phyloP scores from a whole-genome alignment of 148 eudicot genomes.

The Camellia japonica region DNA sequence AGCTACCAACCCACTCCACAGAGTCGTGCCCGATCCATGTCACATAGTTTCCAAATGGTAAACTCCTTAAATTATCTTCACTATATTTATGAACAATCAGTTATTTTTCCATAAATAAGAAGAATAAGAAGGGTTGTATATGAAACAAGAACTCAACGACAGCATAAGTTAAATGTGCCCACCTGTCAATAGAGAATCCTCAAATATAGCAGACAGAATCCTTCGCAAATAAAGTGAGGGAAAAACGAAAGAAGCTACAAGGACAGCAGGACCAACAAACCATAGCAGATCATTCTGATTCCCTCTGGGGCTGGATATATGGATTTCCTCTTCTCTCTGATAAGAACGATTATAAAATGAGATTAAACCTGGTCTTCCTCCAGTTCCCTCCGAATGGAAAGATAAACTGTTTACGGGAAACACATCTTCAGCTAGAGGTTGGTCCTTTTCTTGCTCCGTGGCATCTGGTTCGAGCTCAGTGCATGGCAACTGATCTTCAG shows the following conservation, averaged over 20 bases:
- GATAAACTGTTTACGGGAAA: slow-evolving; percentile 22
- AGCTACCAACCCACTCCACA: neutral
- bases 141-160: neutral
- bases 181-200: slow-evolving; percentile 96
- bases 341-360: slow-evolving; percentile 49
- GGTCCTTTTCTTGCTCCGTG: slow-evolving; percentile 38
- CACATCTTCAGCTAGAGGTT: slow-evolving; percentile 25
- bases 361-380: slow-evolving; percentile 74
- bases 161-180: slow-evolving; percentile 13
- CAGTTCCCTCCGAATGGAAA: slow-evolving; percentile 34
- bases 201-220: slow-evolving; percentile 77
- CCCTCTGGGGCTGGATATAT: slow-evolving; percentile 22
- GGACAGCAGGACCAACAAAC: slow-evolving; percentile 83
- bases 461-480: slow-evolving; percentile 47
- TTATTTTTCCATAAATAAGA: too few relatives aligned
- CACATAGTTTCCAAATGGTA: neutral
- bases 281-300: slow-evolving; percentile 57
- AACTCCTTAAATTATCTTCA: slow-evolving; percentile 1
- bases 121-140: too few relatives aligned
- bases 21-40: neutral
- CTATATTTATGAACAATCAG: neutral
- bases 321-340: slow-evolving; percentile 30
- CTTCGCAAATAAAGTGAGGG: slow-evolving; percentile 90
- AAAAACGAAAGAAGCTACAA: slow-evolving; percentile 77
- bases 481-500: slow-evolving; percentile 41